Evolutionary conservation across 345 rosid genomes (phyloP).

Genomic region (Eucalyptus camaldulensis): DNA sequence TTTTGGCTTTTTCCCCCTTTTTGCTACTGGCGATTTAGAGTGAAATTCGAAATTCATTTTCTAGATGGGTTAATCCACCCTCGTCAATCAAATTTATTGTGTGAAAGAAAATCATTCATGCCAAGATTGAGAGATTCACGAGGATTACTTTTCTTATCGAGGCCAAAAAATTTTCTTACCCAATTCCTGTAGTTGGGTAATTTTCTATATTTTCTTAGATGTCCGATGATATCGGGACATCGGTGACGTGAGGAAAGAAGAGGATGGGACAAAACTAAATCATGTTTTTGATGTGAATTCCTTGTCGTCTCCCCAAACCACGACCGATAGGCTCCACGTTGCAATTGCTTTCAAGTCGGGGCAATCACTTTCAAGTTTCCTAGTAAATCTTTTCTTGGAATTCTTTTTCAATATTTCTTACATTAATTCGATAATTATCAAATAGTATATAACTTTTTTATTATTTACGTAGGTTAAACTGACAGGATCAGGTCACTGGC

Average conservation of each 20-base stretch:
- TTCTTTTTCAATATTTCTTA: not conserved
- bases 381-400: not conserved
- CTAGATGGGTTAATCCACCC: not conserved
- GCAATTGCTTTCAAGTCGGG: not conserved
- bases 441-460: not conserved
- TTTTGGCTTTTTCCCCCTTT: not conserved
- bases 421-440: not conserved
- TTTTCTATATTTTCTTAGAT: not conserved
- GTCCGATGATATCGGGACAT: not conserved
- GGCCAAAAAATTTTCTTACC: not conserved
- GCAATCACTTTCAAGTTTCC: not conserved
- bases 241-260: not conserved
- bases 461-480: not conserved
- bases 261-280: not conserved
- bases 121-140: not conserved
- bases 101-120: not conserved
- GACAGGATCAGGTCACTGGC: not conserved
- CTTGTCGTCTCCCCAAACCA: not conserved
- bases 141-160: not conserved
- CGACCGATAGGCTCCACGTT: not conserved
- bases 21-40: not conserved
- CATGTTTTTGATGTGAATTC: not conserved
- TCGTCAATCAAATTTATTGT: not conserved
- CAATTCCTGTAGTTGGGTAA: not conserved
- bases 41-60: not conserved